These are phyloP conservation scores for Saccharomycopsis selenospora DNA, from an alignment of 805 yeast genomes.

Conservation along the genomic window DNA sequence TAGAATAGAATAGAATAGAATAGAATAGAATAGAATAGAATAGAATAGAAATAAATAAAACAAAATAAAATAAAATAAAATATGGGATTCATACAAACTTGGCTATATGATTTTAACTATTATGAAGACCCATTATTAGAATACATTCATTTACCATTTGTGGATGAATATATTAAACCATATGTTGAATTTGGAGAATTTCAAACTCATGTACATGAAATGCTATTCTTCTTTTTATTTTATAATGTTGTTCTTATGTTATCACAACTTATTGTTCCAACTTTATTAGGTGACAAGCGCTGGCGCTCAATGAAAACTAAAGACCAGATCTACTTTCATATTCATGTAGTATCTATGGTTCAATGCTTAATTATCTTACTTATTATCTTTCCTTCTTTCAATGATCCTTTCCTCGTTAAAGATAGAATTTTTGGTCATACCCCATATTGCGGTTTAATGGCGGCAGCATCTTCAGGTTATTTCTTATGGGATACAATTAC, in stretches of 20 bases:
- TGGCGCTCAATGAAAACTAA: slow-evolving; percentile 29
- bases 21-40: too few species aligned
- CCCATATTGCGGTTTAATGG: slow-evolving; percentile 62
- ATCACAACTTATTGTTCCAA: slow-evolving; percentile 24
- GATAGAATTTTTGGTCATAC: slow-evolving; percentile 57
- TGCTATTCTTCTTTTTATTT: slow-evolving; percentile 25
- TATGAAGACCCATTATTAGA: slow-evolving; percentile 26
- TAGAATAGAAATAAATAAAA: too few species aligned
- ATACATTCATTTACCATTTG: slow-evolving; percentile 25
- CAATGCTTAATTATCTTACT: slow-evolving; percentile 65
- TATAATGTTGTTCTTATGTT: slow-evolving; percentile 28
- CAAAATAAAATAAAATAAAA: too few species aligned
- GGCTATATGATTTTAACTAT: slow-evolving; percentile 12
- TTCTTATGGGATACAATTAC: slow-evolving; percentile 77
- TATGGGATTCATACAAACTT: neutral
- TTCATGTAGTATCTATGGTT: slow-evolving; percentile 80
- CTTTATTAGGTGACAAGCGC: slow-evolving; percentile 23
- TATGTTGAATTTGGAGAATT: slow-evolving; percentile 22
- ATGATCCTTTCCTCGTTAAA: slow-evolving; percentile 37
- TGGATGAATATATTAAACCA: slow-evolving; percentile 27
- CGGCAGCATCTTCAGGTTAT: slow-evolving; percentile 66
- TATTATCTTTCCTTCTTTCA: slow-evolving; percentile 54
- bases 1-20: too few species aligned
- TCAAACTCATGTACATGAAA: slow-evolving; percentile 29
- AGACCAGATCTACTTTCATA: slow-evolving; percentile 63